A percentile compares a stretch with the other conserved stretches of the same genome.
Evolutionary conservation across 1,284 basidiomycete species (phyloP).

Genomic region (Ustilago cynodontis): DNA sequence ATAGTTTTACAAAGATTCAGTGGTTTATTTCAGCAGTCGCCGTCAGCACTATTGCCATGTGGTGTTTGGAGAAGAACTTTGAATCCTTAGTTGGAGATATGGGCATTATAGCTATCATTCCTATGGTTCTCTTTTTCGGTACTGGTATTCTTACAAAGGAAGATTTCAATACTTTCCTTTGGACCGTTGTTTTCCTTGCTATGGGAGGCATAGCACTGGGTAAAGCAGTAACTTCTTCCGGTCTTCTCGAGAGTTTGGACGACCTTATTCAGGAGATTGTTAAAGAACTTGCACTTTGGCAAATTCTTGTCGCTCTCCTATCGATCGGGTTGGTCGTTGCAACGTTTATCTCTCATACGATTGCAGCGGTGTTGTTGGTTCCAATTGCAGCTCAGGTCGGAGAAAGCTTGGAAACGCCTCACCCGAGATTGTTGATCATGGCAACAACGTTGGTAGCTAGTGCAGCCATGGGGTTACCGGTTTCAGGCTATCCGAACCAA

Average conservation of each 20-base stretch:
- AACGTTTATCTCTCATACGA: conserved; percentile 72
- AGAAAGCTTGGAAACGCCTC: conserved; percentile 74
- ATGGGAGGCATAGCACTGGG: conserved; percentile 99
- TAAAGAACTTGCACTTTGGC: conserved; percentile 80
- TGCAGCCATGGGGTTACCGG: conserved; percentile 97
- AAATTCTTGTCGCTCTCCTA: conserved; percentile 86
- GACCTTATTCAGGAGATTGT: conserved; percentile 78
- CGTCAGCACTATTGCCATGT: conserved; percentile 86
- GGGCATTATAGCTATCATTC: conserved; percentile 92
- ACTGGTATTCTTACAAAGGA: conserved; percentile 93
- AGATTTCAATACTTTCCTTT: conserved; percentile 70
- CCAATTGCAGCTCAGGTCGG: conserved; percentile 95
- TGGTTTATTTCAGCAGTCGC: conserved; percentile 91
- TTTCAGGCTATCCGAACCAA: conserved; percentile 92
- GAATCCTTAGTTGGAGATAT: conserved; percentile 89
- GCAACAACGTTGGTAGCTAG: conserved; percentile 90
- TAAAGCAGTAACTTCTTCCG: conserved; percentile 90
- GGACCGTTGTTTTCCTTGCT: conserved; percentile 70
- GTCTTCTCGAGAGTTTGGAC: conserved; percentile 76
- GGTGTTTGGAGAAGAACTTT: conserved; percentile 89
- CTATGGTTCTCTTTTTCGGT: conserved; percentile 93
- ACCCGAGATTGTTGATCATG: conserved; percentile 68
- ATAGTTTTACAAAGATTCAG: conserved; percentile 81
- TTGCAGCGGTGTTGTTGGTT: conserved; percentile 93
- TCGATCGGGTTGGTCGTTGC: conserved; percentile 84